A percentile compares a stretch with the other conserved stretches of the same genome.
These are phyloP conservation scores for Purpureocillium lavendulum DNA, from an alignment of 2,329 filamentous ascomycete species.

Conservation along the genomic window DNA sequence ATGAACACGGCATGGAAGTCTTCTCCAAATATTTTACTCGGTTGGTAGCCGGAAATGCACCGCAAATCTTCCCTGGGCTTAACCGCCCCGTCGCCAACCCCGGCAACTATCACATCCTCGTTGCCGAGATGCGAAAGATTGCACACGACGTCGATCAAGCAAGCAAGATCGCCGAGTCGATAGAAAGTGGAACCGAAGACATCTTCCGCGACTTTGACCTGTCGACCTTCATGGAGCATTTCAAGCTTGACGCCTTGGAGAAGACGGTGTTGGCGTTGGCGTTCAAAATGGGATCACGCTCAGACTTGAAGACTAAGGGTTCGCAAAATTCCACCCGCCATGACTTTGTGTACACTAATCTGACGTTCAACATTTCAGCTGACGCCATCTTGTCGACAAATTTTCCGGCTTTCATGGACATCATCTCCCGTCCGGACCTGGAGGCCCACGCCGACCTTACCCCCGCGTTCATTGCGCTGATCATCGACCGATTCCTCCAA, in stretches of 20 bases:
- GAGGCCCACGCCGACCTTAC: conserved; percentile 58
- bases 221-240: conserved; percentile 92
- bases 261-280: conserved; percentile 84
- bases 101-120: conserved; percentile 76
- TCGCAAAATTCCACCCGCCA: conserved; percentile 15
- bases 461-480: conserved; percentile 63
- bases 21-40: conserved; percentile 93
- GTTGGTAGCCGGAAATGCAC: conserved; percentile 82
- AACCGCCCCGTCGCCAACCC: conserved; percentile 66
- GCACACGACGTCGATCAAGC: conserved; percentile 73
- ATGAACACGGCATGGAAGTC: conserved; percentile 99
- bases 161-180: conserved; percentile 83
- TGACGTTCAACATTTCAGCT: conserved; percentile 40
- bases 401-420: conserved; percentile 67
- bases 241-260: conserved; percentile 81
- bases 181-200: conserved; percentile 85
- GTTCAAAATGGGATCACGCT: conserved; percentile 73
- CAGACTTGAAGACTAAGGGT: conserved; percentile 88
- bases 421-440: conserved; percentile 57
- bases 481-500: conserved; percentile 80
- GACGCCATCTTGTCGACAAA: conserved; percentile 84
- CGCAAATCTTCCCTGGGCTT: conserved; percentile 78
- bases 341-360: conserved; percentile 11
- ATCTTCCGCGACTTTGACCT: conserved; percentile 94
- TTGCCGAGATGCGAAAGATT: conserved; percentile 79